Evolutionary conservation across 208 protist species (phyloP).

Genomic region (Naegleria gruberi): DNA sequence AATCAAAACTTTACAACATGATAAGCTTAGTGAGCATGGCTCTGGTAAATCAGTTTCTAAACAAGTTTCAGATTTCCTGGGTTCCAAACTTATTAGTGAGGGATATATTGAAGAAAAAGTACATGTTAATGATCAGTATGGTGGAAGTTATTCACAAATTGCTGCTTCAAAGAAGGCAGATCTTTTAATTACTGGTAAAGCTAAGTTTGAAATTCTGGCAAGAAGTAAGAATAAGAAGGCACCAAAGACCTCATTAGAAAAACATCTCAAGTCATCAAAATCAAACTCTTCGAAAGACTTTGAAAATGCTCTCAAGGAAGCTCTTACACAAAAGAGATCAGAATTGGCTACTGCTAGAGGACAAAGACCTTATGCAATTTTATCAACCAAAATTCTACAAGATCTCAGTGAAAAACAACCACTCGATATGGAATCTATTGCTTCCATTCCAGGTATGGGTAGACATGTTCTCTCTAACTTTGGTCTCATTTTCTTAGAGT

Average conservation of each 20-base stretch:
- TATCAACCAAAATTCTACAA: neutral
- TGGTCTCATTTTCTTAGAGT: neutral
- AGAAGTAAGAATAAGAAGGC: neutral
- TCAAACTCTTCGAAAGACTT: neutral
- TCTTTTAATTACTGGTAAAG: neutral
- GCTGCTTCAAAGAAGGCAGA: neutral
- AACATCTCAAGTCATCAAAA: neutral
- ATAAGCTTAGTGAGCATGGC: neutral
- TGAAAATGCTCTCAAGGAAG: neutral
- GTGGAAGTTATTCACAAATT: neutral
- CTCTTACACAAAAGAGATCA: neutral
- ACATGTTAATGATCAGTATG: neutral
- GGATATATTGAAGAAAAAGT: slow-evolving; percentile 3
- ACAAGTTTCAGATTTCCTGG: neutral
- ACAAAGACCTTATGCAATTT: neutral
- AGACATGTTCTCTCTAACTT: neutral
- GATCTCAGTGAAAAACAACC: neutral
- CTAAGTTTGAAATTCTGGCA: neutral
- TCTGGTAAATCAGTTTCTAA: neutral
- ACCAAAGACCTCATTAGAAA: neutral
- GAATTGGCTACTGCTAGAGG: neutral
- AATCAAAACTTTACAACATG: neutral
- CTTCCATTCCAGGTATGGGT: neutral
- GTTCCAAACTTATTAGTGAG: neutral
- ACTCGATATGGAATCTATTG: neutral